A percentile compares a stretch with the other conserved stretches of the same genome.
phyloP scores from a whole-genome alignment of 345 rosid species.

The Ceriops tagal region DNA sequence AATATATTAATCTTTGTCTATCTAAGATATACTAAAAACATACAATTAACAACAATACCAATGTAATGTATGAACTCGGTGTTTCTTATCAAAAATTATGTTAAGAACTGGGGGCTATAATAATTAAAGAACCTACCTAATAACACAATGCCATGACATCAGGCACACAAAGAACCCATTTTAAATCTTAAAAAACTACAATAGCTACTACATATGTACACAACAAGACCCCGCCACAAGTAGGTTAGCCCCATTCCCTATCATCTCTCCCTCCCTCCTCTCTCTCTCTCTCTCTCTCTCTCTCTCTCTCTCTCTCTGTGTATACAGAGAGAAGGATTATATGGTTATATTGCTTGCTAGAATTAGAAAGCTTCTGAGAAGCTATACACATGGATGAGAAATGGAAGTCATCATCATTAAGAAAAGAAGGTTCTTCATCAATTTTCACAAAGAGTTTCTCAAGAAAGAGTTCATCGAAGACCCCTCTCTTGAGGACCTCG shows the following conservation, averaged over 20 bases:
- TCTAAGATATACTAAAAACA: too few species aligned
- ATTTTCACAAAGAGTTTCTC: constrained; percentile 62
- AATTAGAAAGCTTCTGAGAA: background rate
- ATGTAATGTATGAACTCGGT: too few species aligned
- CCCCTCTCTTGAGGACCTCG: constrained; percentile 54
- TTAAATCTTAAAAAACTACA: background rate
- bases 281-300: background rate
- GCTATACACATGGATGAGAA: constrained; percentile 65
- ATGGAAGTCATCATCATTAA: constrained; percentile 49
- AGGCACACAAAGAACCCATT: too few species aligned
- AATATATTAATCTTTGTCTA: too few species aligned
- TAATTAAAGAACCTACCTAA: too few species aligned
- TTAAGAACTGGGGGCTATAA: too few species aligned
- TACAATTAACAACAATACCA: too few species aligned
- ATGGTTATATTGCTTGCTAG: background rate
- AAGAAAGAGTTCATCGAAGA: constrained; percentile 59
- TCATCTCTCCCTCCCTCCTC: background rate
- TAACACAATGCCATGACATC: too few species aligned
- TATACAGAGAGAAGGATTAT: background rate
- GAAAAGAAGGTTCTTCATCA: constrained; percentile 44
- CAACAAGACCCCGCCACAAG: constrained; percentile 17
- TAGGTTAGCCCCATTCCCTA: constrained; percentile 13
- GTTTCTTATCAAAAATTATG: too few species aligned
- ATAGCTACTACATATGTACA: background rate
- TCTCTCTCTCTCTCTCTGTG: background rate